Evolutionary conservation across 2,329 filamentous ascomycete species (phyloP).

Genomic region (Verticillium albo-atrum): DNA sequence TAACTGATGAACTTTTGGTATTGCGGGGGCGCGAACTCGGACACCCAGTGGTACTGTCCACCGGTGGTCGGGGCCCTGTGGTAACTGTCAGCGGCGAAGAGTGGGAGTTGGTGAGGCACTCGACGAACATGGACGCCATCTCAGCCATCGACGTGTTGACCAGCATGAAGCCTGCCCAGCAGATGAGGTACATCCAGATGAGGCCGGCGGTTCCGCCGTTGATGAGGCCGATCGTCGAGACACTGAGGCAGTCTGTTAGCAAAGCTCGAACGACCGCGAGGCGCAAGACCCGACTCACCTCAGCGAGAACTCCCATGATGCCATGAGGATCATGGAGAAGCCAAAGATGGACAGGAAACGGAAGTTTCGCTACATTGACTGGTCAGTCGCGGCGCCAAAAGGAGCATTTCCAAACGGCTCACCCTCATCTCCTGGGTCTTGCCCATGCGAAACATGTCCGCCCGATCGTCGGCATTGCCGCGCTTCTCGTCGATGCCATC

Average conservation of each 20-base stretch:
- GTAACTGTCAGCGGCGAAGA: no score
- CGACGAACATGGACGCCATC: slow-evolving; percentile 40
- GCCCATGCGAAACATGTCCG: slow-evolving; percentile 43
- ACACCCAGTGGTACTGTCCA: slow-evolving; percentile 57
- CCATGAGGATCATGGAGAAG: slow-evolving; percentile 40
- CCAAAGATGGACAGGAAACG: slow-evolving; percentile 40
- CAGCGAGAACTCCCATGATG: slow-evolving; percentile 39
- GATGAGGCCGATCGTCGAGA: slow-evolving; percentile 16
- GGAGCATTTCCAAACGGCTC: no score
- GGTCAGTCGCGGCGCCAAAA: not conserved
- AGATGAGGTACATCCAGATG: slow-evolving; percentile 38
- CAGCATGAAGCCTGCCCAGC: slow-evolving; percentile 30
- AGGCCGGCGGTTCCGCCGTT: slow-evolving; percentile 42
- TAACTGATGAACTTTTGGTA: slow-evolving; percentile 52
- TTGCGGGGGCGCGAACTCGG: slow-evolving; percentile 42
- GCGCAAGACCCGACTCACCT: slow-evolving; percentile 16
- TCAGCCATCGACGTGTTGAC: slow-evolving; percentile 41
- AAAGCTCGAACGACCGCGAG: not conserved
- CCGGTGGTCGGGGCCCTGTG: slow-evolving; percentile 47
- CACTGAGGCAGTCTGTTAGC: not conserved
- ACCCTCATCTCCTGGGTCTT: slow-evolving; percentile 43
- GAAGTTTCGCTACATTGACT: slow-evolving; percentile 31
- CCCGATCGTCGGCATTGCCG: slow-evolving; percentile 27
- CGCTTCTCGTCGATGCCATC: slow-evolving; percentile 19
- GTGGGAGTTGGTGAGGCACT: not conserved